These are phyloP conservation scores for Penicillium flavigenum DNA, from an alignment of 495 filamentous ascomycete species.

Conservation along the genomic window DNA sequence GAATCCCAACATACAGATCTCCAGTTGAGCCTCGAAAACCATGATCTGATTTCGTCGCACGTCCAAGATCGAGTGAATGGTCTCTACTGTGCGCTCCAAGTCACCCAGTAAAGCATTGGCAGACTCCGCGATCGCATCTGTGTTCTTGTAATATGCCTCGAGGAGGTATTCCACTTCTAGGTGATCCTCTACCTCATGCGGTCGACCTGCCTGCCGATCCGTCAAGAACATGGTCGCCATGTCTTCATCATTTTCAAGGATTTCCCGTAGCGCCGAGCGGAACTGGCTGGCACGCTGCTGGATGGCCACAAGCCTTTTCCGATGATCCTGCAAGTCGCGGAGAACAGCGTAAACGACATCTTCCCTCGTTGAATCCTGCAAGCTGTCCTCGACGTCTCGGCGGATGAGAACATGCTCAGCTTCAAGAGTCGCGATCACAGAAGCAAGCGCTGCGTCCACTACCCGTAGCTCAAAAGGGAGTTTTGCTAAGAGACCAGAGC, in stretches of 20 bases:
- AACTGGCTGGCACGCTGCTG: conserved; percentile 34
- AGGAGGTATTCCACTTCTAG: conserved; percentile 40
- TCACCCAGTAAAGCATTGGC: conserved; percentile 24
- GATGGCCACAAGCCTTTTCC: conserved; percentile 25
- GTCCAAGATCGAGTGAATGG: conserved; percentile 28
- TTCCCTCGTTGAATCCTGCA: conserved; percentile 27
- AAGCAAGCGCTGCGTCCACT: conserved; percentile 77
- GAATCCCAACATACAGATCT: conserved; percentile 35
- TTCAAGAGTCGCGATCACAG: conserved; percentile 42
- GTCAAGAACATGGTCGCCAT: conserved; percentile 46
- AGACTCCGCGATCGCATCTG: conserved; percentile 30
- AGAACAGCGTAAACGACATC: conserved; percentile 22
- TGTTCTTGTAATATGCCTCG: conserved; percentile 37
- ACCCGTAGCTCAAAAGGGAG: conserved; percentile 73
- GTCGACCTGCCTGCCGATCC: conserved; percentile 35
- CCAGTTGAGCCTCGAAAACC: conserved; percentile 34
- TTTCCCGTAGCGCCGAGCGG: conserved; percentile 28
- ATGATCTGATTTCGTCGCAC: conserved; percentile 40
- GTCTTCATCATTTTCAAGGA: conserved; percentile 34
- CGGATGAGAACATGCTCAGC: conserved; percentile 29
- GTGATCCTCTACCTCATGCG: conserved; percentile 30
- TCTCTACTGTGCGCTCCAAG: conserved; percentile 29
- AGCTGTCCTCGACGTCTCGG: conserved; percentile 17
- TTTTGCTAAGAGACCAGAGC: conserved; percentile 43
- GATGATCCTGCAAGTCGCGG: conserved; percentile 22